Evolutionary conservation across 2,329 filamentous ascomycete genomes (phyloP).

Genomic region (Sclerotinia trifoliorum): DNA sequence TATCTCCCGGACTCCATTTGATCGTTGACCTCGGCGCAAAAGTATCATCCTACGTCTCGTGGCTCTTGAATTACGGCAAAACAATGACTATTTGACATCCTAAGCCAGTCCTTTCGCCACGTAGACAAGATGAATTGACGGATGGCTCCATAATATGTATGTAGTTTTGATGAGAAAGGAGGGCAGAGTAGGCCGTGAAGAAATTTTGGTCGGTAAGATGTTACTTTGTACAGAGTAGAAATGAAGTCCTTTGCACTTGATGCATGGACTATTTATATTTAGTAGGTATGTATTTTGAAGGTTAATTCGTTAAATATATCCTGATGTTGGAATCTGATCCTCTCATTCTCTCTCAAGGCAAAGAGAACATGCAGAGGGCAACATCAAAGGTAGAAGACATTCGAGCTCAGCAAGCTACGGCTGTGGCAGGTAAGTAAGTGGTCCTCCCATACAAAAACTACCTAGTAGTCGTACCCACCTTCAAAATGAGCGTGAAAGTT

Average conservation of each 20-base stretch:
- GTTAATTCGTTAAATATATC: background rate
- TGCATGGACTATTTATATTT: background rate
- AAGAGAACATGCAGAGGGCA: background rate
- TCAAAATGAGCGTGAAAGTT: no score
- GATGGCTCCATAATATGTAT: background rate
- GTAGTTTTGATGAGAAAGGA: background rate
- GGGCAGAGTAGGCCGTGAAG: background rate
- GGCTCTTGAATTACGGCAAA: background rate
- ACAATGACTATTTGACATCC: background rate
- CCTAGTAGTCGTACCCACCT: no score
- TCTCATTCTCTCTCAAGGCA: background rate
- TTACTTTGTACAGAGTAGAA: no score
- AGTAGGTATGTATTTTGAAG: background rate
- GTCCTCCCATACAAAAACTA: no score
- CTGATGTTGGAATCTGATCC: background rate
- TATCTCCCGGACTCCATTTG: background rate
- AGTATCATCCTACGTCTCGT: background rate
- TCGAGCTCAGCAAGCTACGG: background rate
- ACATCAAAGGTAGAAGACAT: background rate
- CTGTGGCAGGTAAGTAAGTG: no score
- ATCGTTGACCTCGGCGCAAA: background rate
- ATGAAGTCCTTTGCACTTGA: background rate
- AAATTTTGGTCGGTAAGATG: background rate
- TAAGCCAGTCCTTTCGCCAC: slow-evolving; percentile 5
- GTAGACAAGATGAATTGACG: background rate